Evolutionary conservation across 2,329 filamentous ascomycete species (phyloP).

Genomic region (Cladosporium austrohemisphaericum): DNA sequence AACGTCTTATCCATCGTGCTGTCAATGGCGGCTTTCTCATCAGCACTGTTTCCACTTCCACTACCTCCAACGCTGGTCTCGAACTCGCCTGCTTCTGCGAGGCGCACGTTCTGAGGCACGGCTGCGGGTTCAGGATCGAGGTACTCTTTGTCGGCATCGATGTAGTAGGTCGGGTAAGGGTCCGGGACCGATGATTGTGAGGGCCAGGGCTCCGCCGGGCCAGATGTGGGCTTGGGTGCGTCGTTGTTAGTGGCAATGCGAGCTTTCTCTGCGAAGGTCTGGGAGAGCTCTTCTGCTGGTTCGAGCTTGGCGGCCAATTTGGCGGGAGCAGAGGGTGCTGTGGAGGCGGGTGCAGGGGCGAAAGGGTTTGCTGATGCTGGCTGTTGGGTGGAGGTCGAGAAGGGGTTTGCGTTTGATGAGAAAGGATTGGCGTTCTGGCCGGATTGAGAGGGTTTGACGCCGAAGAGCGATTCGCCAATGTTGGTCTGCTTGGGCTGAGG

Average conservation of each 20-base stretch:
- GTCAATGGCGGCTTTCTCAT: constrained; percentile 48
- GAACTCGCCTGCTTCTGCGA: constrained; percentile 39
- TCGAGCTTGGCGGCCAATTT: constrained; percentile 31
- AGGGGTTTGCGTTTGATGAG: constrained; percentile 40
- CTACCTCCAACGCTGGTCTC: constrained; percentile 27
- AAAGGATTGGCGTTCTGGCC: constrained; percentile 57
- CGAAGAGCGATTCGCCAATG: constrained; percentile 68
- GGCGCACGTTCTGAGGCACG: constrained; percentile 41
- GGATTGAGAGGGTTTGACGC: constrained; percentile 48
- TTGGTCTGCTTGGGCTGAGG: constrained; percentile 37
- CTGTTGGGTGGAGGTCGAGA: constrained; percentile 24
- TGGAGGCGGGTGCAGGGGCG: constrained; percentile 42
- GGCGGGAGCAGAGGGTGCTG: constrained; percentile 43
- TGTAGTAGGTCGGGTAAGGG: constrained; percentile 72
- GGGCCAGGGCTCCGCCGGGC: constrained; percentile 69
- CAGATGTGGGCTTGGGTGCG: constrained; percentile 23
- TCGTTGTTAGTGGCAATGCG: constrained; percentile 28
- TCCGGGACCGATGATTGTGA: constrained; percentile 58
- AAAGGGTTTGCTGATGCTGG: constrained; percentile 54
- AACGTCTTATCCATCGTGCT: constrained; percentile 48
- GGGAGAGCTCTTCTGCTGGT: constrained; percentile 20
- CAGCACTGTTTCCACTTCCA: constrained; percentile 28
- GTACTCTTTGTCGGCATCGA: constrained; percentile 89
- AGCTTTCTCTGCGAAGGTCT: constrained; percentile 34
- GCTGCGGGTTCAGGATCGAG: constrained; percentile 58